Evolutionary conservation across 352 stramenopile species (phyloP).

Genomic region (Phytophthora crassamura): DNA sequence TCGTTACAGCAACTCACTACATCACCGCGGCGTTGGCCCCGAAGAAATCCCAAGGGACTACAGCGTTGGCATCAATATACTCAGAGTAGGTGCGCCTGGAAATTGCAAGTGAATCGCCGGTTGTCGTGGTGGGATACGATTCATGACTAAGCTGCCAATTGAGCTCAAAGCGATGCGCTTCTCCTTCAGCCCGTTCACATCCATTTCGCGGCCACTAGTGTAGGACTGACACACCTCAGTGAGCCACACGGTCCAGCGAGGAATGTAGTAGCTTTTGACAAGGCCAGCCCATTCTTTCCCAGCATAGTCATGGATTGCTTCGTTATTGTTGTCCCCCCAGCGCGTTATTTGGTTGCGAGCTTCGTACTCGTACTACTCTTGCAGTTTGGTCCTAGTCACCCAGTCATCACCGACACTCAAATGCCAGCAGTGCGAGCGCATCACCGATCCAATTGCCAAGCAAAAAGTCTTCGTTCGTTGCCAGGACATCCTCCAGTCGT

Average conservation of each 20-base stretch:
- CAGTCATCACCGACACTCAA: constrained; percentile 16
- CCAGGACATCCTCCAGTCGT: constrained; percentile 65
- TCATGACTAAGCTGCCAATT: constrained; percentile 73
- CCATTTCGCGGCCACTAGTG: constrained; percentile 57
- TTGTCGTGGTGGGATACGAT: constrained; percentile 48
- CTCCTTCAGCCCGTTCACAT: constrained; percentile 48
- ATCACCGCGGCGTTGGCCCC: constrained; percentile 4
- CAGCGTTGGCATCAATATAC: constrained; percentile 41
- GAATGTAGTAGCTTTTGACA: constrained; percentile 72
- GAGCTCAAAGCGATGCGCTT: constrained; percentile 61
- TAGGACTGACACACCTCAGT: constrained; percentile 72
- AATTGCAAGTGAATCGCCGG: constrained; percentile 54
- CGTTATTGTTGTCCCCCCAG: constrained; percentile 78
- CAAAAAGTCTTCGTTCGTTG: constrained; percentile 74
- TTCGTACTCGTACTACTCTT: constrained; percentile 81
- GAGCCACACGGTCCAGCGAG: constrained; percentile 81
- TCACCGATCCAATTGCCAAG: constrained; percentile 75
- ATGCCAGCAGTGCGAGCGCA: constrained; percentile 46
- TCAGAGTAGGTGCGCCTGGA: constrained; percentile 62
- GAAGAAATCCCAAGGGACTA: constrained; percentile 26
- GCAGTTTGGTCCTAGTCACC: constrained; percentile 27
- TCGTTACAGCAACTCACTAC: background rate
- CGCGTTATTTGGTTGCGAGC: constrained; percentile 80
- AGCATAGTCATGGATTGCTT: constrained; percentile 79
- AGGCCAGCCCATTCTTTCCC: constrained; percentile 80